Conservation (phyloP, 2,329 filamentous ascomycete species). For the Pezicula neosporulosa region DNA sequence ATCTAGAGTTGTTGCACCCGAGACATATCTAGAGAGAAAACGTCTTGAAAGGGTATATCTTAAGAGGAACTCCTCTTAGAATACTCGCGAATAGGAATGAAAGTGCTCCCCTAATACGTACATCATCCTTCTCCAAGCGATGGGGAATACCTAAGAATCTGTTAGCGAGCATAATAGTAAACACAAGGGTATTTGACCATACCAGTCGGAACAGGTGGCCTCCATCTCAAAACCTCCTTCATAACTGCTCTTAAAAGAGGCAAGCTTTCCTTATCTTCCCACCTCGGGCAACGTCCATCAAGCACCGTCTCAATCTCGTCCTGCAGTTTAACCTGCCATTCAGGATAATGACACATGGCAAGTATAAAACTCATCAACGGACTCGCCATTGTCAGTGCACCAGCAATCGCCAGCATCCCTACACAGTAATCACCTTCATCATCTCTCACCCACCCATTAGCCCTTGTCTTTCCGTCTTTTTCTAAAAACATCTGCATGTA, state of each 20-base stretch:
- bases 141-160: slow-evolving; percentile 44
- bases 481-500: slow-evolving; percentile 40
- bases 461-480: slow-evolving; percentile 30
- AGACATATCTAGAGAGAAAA: too few species aligned
- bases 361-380: slow-evolving; percentile 9
- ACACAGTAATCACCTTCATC: slow-evolving; percentile 41
- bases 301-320: slow-evolving; percentile 8
- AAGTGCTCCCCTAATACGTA: too few species aligned
- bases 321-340: slow-evolving; percentile 5
- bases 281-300: slow-evolving; percentile 7
- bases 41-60: too few species aligned
- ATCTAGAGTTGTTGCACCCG: too few species aligned
- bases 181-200: slow-evolving; percentile 8
- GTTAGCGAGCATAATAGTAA: background rate
- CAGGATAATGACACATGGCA: slow-evolving; percentile 8
- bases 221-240: slow-evolving; percentile 31
- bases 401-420: slow-evolving; percentile 45
- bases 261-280: slow-evolving; percentile 27
- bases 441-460: slow-evolving; percentile 27
- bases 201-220: slow-evolving; percentile 51
- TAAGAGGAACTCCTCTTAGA: too few species aligned
- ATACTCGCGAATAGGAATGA: too few species aligned
- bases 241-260: slow-evolving; percentile 28
- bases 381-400: slow-evolving; percentile 15
- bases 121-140: slow-evolving; percentile 46